Evolutionary conservation across 139 green algal genomes (phyloP).

Genomic region (Yamagishiella unicocca): DNA sequence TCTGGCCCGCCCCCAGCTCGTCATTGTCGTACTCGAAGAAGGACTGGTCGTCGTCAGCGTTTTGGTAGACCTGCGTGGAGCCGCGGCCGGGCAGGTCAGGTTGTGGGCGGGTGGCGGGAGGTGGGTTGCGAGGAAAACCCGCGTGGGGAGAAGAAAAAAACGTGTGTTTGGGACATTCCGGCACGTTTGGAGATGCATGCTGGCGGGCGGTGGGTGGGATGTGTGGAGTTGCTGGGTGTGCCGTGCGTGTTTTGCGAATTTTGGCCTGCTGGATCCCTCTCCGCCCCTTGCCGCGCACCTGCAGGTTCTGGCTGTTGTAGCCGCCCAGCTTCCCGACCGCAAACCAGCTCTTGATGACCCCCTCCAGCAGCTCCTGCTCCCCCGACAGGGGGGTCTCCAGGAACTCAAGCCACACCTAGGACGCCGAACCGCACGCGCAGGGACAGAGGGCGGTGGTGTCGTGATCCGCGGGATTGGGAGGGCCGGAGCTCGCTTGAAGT

Average conservation of each 20-base stretch:
- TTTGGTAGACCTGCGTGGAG: slow-evolving; percentile 54
- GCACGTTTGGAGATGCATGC: no score
- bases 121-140: background rate
- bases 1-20: slow-evolving; percentile 41
- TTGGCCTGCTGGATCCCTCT: no score
- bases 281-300: slow-evolving; percentile 64
- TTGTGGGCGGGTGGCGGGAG: background rate
- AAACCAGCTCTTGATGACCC: slow-evolving; percentile 87
- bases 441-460: background rate
- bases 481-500: background rate
- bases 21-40: slow-evolving; percentile 80
- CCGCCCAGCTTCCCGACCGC: slow-evolving; percentile 89
- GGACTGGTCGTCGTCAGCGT: slow-evolving; percentile 65
- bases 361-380: slow-evolving; percentile 75
- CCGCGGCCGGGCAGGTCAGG: no score
- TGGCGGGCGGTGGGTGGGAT: no score
- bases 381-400: slow-evolving; percentile 35
- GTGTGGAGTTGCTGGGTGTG: no score
- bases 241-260: no score
- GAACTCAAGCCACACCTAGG: slow-evolving; percentile 75
- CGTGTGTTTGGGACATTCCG: no score
- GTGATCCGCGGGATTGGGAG: no score
- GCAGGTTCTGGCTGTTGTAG: slow-evolving; percentile 90
- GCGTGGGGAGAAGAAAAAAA: no score
- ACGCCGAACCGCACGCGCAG: background rate